Percentiles rank a stretch among this genome's conserved stretches.
Conservation (phyloP, 768 basidiomycete species). For the Psilocybe cyanescens region DNA sequence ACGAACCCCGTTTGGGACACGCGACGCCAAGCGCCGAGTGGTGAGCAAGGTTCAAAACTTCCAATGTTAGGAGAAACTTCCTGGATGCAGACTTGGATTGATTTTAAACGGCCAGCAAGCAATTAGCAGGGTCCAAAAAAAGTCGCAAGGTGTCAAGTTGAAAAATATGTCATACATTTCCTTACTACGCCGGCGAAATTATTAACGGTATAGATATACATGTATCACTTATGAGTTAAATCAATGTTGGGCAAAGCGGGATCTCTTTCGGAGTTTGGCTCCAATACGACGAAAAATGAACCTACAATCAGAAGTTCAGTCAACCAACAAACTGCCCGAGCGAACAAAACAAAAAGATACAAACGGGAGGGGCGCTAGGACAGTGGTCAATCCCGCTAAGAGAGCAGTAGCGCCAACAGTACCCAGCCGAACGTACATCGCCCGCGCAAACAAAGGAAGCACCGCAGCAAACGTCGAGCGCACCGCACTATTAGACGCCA, state of each 20-base stretch:
- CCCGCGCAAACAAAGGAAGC: slow-evolving; percentile 68
- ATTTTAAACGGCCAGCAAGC: too few relatives aligned
- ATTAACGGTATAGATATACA: too few relatives aligned
- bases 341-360: not conserved
- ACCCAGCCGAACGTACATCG: slow-evolving; percentile 68
- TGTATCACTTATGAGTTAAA: too few relatives aligned
- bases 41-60: too few relatives aligned
- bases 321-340: not conserved
- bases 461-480: slow-evolving; percentile 63
- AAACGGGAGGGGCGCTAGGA: slow-evolving; percentile 65
- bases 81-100: too few relatives aligned
- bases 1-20: too few relatives aligned
- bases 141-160: too few relatives aligned
- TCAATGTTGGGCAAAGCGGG: slow-evolving; percentile 14
- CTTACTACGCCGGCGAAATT: too few relatives aligned
- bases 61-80: too few relatives aligned
- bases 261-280: slow-evolving; percentile 9
- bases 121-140: too few relatives aligned
- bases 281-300: slow-evolving; percentile 22
- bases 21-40: too few relatives aligned
- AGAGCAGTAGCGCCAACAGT: slow-evolving; percentile 75
- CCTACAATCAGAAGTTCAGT: slow-evolving; percentile 1
- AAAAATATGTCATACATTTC: too few relatives aligned
- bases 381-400: slow-evolving; percentile 61
- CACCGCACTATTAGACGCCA: slow-evolving; percentile 68